phyloP scores from a whole-genome alignment of 139 green algal species.

The Chlamydomonas schloesseri region DNA sequence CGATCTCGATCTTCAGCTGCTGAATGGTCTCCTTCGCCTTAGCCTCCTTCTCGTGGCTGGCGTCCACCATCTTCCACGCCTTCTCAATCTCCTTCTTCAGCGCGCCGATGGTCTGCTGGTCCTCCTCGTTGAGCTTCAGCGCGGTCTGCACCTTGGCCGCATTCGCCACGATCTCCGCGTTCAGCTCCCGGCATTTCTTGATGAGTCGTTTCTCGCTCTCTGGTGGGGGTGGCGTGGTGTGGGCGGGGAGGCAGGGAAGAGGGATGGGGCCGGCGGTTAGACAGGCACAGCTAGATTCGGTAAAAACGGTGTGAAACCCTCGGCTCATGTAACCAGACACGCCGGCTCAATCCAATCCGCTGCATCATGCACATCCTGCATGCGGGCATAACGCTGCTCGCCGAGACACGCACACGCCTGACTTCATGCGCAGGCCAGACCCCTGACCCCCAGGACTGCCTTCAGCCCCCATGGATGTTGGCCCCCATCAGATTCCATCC shows the following conservation, averaged over 20 bases:
- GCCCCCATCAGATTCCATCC: no score
- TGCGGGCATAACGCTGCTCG: no score
- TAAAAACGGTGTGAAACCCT: no score
- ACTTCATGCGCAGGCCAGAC: no score
- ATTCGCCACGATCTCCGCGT: conserved; percentile 89
- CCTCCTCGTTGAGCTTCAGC: conserved; percentile 92
- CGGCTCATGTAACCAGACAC: no score
- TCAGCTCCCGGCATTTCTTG: conserved; percentile 91
- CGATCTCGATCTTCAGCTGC: conserved; percentile 89
- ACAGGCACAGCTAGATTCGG: no score
- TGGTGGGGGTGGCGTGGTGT: no score
- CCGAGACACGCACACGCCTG: no score
- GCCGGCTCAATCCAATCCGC: no score
- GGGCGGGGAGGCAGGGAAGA: not conserved
- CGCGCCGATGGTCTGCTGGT: conserved; percentile 85
- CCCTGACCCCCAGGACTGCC: no score
- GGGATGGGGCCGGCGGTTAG: not conserved
- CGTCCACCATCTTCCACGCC: conserved; percentile 90
- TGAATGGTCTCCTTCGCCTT: conserved; percentile 88
- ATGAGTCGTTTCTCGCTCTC: conserved; percentile 90
- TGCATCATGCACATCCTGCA: no score
- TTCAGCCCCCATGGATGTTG: no score
- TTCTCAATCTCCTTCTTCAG: conserved; percentile 96
- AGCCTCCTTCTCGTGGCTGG: conserved; percentile 89
- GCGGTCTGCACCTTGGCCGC: conserved; percentile 92